These are phyloP conservation scores for Tylopilus plumbeoviolaceoides DNA, from an alignment of 768 basidiomycete species.

Conservation along the genomic window DNA sequence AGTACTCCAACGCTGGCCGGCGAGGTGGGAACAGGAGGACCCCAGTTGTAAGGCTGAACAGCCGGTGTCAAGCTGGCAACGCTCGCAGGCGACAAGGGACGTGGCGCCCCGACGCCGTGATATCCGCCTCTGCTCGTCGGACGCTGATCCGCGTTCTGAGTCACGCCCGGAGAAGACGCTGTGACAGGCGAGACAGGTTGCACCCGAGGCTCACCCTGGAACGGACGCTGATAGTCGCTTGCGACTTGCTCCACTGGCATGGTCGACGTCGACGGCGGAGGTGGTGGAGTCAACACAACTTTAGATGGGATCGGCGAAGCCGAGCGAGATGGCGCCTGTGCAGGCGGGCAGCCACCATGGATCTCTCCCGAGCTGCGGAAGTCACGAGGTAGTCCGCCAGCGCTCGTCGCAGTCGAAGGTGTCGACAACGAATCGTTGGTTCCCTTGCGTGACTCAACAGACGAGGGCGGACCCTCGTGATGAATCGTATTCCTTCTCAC, in stretches of 20 bases:
- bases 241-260: slow-evolving; percentile 73
- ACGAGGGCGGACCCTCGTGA: slow-evolving; percentile 20
- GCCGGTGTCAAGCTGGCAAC: neutral
- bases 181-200: slow-evolving; percentile 47
- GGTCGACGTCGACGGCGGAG: slow-evolving; percentile 40
- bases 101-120: neutral
- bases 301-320: slow-evolving; percentile 69
- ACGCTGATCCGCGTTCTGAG: slow-evolving; percentile 33
- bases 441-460: slow-evolving; percentile 24
- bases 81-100: neutral
- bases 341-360: slow-evolving; percentile 71
- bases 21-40: neutral
- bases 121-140: slow-evolving; percentile 32
- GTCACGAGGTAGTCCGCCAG: slow-evolving; percentile 38
- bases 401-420: slow-evolving; percentile 23
- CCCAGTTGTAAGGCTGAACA: neutral
- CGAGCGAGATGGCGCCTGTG: slow-evolving; percentile 53
- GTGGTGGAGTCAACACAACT: slow-evolving; percentile 75
- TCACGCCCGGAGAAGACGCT: slow-evolving; percentile 24
- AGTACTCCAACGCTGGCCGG: neutral
- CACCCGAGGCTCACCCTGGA: slow-evolving; percentile 79
- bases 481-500: slow-evolving; percentile 23
- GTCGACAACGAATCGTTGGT: slow-evolving; percentile 22
- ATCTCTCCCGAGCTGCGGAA: slow-evolving; percentile 73
- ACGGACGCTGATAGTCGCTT: slow-evolving; percentile 72